phyloP scores from a whole-genome alignment of 345 rosid genomes.

The Alliaria petiolata region DNA sequence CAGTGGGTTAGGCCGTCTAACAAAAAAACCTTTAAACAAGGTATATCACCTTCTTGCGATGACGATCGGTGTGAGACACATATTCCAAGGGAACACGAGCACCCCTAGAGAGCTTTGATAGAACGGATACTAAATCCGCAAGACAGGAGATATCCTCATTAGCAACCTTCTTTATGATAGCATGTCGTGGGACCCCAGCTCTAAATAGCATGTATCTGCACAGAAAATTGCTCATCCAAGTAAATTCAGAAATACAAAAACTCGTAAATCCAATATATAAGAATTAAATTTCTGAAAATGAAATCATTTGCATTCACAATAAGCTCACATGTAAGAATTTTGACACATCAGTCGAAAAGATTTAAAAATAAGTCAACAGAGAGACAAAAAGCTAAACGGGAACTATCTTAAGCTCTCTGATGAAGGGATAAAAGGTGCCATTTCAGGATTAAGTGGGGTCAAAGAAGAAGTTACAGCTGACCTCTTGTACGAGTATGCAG shows the following conservation, averaged over 20 bases:
- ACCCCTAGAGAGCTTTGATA: slow-evolving; percentile 71
- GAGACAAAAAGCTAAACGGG: no score
- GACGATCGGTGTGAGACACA: slow-evolving; percentile 76
- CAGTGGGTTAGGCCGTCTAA: slow-evolving; percentile 1
- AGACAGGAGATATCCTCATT: slow-evolving; percentile 73
- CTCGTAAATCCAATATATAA: not conserved
- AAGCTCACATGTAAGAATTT: slow-evolving; percentile 8
- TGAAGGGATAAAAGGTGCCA: not conserved
- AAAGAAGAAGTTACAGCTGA: not conserved
- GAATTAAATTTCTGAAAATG: not conserved
- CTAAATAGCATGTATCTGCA: slow-evolving; percentile 87
- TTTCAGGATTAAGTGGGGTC: not conserved
- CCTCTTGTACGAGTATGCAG: no score
- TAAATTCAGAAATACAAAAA: slow-evolving; percentile 11
- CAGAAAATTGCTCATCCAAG: slow-evolving; percentile 6
- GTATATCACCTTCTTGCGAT: slow-evolving; percentile 75
- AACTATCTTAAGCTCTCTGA: no score
- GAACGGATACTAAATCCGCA: slow-evolving; percentile 58
- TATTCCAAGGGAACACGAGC: slow-evolving; percentile 91
- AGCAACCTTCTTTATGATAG: slow-evolving; percentile 87
- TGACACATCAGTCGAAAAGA: not conserved
- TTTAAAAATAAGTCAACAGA: no score
- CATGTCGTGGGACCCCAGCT: slow-evolving; percentile 97
- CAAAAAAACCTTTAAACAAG: not conserved
- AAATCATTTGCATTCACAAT: slow-evolving; percentile 10